phyloP scores from a whole-genome alignment of 2,329 filamentous ascomycete genomes.

The Botryosphaeria dothidea region DNA sequence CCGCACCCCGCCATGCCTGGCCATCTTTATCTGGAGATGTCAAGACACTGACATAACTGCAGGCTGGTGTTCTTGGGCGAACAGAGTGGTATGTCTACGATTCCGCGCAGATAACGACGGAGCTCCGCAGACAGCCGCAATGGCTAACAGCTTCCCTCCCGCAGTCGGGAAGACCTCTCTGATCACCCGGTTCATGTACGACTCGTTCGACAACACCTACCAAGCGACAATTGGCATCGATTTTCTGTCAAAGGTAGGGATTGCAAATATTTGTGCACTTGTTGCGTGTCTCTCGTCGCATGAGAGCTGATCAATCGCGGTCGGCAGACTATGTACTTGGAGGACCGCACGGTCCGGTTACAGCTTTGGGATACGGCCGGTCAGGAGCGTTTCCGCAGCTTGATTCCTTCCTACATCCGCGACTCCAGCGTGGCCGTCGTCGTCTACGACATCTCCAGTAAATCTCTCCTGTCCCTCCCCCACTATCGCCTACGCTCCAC shows the following conservation, averaged over 20 bases:
- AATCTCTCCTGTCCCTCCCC: constrained; percentile 24
- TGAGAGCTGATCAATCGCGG: constrained; percentile 8
- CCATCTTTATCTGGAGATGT: not conserved
- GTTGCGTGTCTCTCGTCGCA: not conserved
- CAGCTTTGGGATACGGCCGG: constrained; percentile 99
- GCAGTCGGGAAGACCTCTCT: constrained; percentile 97
- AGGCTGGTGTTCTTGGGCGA: constrained; percentile 97
- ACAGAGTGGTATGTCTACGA: constrained; percentile 78
- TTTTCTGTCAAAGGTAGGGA: constrained; percentile 88
- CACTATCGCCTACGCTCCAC: constrained; percentile 10
- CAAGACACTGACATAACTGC: not conserved
- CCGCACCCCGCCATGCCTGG: not conserved
- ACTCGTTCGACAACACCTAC: constrained; percentile 99
- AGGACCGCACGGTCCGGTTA: constrained; percentile 94
- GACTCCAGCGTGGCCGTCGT: constrained; percentile 98
- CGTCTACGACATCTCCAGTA: constrained; percentile 96
- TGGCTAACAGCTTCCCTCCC: constrained; percentile 25
- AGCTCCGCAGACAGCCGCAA: not conserved
- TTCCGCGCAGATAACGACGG: not conserved
- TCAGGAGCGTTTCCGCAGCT: constrained; percentile 92
- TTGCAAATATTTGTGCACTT: not conserved
- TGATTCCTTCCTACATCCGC: constrained; percentile 98
- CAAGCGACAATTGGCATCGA: constrained; percentile 99
- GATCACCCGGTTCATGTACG: constrained; percentile 99
- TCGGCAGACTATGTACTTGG: constrained; percentile 92